Conservation (phyloP, 2,329 filamentous ascomycete species). For the Stemphylium beticola region DNA sequence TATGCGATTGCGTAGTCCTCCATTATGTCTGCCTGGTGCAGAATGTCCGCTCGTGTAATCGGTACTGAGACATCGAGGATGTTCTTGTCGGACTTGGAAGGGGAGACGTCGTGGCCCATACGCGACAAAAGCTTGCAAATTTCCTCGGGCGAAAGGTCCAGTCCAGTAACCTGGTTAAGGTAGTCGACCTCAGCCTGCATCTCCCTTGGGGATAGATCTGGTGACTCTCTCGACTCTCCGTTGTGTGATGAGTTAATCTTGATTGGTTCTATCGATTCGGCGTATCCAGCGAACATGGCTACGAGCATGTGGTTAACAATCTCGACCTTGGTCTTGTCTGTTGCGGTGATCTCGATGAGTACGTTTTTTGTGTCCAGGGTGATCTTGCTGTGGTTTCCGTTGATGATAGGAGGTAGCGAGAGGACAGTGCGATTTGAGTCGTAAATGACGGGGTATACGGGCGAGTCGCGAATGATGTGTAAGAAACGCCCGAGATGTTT, state of each 20-base stretch:
- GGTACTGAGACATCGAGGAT: conserved; percentile 83
- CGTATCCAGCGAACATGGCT: conserved; percentile 96
- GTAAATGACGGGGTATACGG: conserved; percentile 94
- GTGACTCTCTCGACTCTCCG: conserved; percentile 77
- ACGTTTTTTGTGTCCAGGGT: conserved; percentile 88
- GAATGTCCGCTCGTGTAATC: conserved; percentile 87
- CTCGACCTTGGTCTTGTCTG: conserved; percentile 93
- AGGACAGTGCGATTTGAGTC: conserved; percentile 86
- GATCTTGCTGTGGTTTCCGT: conserved; percentile 96
- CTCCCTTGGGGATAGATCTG: conserved; percentile 76
- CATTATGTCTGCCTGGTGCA: conserved; percentile 98
- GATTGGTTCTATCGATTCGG: conserved; percentile 91
- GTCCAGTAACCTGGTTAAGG: conserved; percentile 89
- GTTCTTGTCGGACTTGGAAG: conserved; percentile 70
- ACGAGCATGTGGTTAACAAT: conserved; percentile 96
- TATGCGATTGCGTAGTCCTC: conserved; percentile 97
- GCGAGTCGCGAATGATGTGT: conserved; percentile 91
- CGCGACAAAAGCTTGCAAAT: conserved; percentile 82
- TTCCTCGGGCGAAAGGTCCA: conserved; percentile 73
- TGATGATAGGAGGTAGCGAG: conserved; percentile 97
- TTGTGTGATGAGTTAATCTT: conserved; percentile 94
- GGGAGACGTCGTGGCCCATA: conserved; percentile 86
- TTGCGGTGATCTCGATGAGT: conserved; percentile 96
- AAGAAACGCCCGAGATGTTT: conserved; percentile 89
- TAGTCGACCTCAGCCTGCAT: conserved; percentile 88